phyloP scores from a whole-genome alignment of 1,139 yeast genomes.

The Yamadazyma dendronema region DNA sequence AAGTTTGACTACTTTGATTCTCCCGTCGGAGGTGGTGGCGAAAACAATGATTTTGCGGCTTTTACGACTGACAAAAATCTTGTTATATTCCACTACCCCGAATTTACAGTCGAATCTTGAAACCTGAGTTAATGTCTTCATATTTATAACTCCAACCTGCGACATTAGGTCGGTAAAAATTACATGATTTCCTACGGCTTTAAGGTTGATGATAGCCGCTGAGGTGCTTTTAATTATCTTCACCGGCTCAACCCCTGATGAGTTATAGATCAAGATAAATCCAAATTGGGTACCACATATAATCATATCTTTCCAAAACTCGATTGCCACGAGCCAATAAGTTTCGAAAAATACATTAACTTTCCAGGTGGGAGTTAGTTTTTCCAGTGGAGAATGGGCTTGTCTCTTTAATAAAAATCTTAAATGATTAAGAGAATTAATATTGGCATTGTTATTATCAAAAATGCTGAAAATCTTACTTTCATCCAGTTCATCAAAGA shows the following conservation, averaged over 20 bases:
- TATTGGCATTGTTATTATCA: neutral
- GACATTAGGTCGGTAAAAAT: constrained; percentile 33
- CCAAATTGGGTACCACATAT: constrained; percentile 40
- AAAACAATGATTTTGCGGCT: constrained; percentile 2
- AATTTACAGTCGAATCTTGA: constrained; percentile 23
- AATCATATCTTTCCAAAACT: constrained; percentile 16
- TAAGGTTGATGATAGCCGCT: constrained; percentile 26
- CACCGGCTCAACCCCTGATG: constrained; percentile 15
- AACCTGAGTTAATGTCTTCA: constrained; percentile 19
- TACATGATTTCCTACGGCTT: constrained; percentile 20
- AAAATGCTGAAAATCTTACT: constrained; percentile 2
- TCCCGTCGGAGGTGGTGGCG: constrained; percentile 5
- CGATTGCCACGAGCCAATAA: constrained; percentile 12
- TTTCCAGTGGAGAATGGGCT: constrained; percentile 1
- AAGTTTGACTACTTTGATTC: constrained; percentile 3
- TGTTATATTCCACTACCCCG: constrained; percentile 23
- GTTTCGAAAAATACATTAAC: constrained; percentile 6
- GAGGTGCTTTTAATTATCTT: constrained; percentile 23
- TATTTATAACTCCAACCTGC: constrained; percentile 29
- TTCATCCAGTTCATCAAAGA: neutral
- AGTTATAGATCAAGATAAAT: constrained; percentile 23
- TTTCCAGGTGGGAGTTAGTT: constrained; percentile 6
- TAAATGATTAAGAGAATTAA: constrained; percentile 6
- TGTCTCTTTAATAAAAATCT: constrained; percentile 6
- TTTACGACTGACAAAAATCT: constrained; percentile 4